Conservation (phyloP, 495 filamentous ascomycete genomes). For the Podospora fimiseda region DNA sequence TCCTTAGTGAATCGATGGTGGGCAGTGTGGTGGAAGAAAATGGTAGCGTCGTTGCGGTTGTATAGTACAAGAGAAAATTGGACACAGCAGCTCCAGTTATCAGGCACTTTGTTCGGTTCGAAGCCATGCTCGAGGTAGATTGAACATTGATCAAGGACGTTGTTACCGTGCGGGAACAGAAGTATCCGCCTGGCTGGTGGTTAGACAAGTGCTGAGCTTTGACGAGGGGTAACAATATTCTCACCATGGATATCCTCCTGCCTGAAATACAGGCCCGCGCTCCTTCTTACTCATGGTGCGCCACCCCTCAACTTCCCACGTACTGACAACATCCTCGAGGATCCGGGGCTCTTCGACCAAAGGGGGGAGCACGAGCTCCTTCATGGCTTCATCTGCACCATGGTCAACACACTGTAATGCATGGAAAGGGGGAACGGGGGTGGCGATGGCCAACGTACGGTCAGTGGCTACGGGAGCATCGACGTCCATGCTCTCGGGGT, state of each 20-base stretch:
- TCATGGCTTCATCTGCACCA: constrained; percentile 71
- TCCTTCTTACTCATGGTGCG: constrained; percentile 63
- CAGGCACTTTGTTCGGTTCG: constrained; percentile 55
- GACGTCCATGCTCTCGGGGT: constrained; percentile 49
- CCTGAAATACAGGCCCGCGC: constrained; percentile 82
- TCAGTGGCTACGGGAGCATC: constrained; percentile 54
- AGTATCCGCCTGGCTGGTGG: constrained; percentile 67
- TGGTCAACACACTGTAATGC: constrained; percentile 22
- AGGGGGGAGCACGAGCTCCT: constrained; percentile 58
- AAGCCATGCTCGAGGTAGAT: constrained; percentile 96
- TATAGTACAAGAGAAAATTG: constrained; percentile 92
- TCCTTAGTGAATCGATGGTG: constrained; percentile 92
- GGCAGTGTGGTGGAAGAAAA: constrained; percentile 61
- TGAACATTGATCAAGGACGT: constrained; percentile 73
- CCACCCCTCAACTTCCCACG: constrained; percentile 86
- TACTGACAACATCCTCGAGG: constrained; percentile 69
- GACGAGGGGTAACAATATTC: not conserved
- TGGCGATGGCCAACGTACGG: constrained; percentile 46
- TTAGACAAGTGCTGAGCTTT: constrained; percentile 17
- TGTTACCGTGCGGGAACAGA: constrained; percentile 92
- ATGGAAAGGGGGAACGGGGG: constrained; percentile 4
- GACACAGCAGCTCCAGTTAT: constrained; percentile 93
- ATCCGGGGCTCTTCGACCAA: constrained; percentile 59
- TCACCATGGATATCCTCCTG: constrained; percentile 82
- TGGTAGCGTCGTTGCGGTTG: constrained; percentile 81